phyloP scores from a whole-genome alignment of 2,329 filamentous ascomycete species.

The Colletotrichum tropicale region DNA sequence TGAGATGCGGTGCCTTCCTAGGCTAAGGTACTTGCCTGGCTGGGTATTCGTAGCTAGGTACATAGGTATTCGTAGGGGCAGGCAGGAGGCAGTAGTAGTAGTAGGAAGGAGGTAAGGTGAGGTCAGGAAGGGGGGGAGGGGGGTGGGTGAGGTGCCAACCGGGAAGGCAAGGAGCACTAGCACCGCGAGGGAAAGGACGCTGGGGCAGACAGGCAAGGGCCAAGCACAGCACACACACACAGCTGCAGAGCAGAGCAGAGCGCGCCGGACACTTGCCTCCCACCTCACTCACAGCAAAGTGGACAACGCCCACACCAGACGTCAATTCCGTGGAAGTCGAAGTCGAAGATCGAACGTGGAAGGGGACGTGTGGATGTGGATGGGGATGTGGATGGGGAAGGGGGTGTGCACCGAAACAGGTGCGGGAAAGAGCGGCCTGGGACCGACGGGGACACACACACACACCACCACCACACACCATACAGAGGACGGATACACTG shows the following conservation, averaged over 20 bases:
- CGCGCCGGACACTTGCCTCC: not conserved
- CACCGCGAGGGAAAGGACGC: not conserved
- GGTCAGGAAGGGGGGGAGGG: not conserved
- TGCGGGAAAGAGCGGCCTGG: conserved; percentile 24
- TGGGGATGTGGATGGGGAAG: not conserved
- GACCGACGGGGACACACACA: conserved; percentile 25
- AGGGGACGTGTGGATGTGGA: not conserved
- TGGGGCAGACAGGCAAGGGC: not conserved
- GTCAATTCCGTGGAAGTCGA: not conserved
- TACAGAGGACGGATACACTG: not conserved
- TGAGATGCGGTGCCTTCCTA: not conserved
- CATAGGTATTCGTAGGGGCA: not conserved
- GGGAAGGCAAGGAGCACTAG: not conserved
- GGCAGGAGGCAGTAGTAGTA: not conserved
- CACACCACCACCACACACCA: not conserved
- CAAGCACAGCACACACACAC: not conserved
- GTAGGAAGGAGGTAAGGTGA: not conserved
- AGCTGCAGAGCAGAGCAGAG: not conserved
- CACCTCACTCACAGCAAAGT: not conserved
- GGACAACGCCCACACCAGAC: not conserved
- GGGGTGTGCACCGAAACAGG: not conserved
- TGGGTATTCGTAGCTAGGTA: not conserved
- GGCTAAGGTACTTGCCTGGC: not conserved
- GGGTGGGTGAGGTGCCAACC: not conserved
- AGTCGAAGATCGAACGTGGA: not conserved